Evolutionary conservation across 1,284 basidiomycete genomes (phyloP), one percentile per base, ranked within the genome.

Genomic region (Heliocybe sulcata): DNA sequence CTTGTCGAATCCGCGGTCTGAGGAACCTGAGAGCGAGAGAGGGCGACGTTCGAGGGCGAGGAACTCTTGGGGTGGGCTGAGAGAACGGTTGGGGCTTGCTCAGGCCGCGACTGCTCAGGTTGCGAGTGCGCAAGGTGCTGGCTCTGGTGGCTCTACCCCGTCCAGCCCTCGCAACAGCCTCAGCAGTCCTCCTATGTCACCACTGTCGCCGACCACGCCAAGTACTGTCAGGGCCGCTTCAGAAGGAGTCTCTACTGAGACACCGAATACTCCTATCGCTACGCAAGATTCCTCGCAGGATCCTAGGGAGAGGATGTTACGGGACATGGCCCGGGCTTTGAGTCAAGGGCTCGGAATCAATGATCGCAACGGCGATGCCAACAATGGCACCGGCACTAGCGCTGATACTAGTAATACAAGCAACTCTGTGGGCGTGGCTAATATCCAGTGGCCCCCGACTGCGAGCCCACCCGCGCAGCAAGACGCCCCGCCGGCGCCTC

Each of bases 271-370:
- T 12, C 4, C 6, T 12, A 31, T 4, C 12, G 12, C 29, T 4
- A 31, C 29, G 4, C 38, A 42, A n/a, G 16, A 16, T 42, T 6
- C 38, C n/a, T 16, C 38, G 49, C 71, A 65, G 56, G 86, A 81
- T 61, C 80, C 79, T 51, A 70, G 83, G 47, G 79, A 84, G 57
- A 68, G 79, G 53, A 80, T 90, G 77, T 73, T 90, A 50, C 79
- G 82, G 1, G 86, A 89, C 65, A 87, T 90, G 83, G 83, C 85
- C 25, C 73, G 87, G 35, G 87, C 85, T 6, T 85, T 90, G 62
- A 86, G 86, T 61, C 71, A 86, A 52, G 86, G 85, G 6, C 73
- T 89, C 25, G 83, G 84, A 1, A 69, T 85, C 26, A 63, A 59
- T 55, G 64, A 61, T 19, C 60, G 49, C 52, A 56, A 58, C 20